phyloP scores from a whole-genome alignment of 139 green algal species.

The Tetraselmis striata region DNA sequence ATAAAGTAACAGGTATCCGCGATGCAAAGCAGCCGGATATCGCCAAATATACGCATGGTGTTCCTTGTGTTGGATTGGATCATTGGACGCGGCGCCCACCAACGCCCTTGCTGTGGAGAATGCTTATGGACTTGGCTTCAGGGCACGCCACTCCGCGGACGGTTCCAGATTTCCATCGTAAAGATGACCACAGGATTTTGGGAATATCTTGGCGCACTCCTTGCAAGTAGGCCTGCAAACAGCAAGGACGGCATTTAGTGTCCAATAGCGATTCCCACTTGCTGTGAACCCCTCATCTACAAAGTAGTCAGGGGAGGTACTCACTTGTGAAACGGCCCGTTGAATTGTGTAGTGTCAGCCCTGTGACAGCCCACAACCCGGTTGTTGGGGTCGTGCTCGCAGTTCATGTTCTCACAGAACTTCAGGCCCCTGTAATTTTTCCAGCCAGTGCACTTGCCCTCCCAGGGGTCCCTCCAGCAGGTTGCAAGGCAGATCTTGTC shows the following conservation, averaged over 20 bases:
- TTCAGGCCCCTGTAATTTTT: not conserved
- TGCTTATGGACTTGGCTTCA: too few relatives aligned
- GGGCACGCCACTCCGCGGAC: too few relatives aligned
- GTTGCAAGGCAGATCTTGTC: not conserved
- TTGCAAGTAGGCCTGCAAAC: not conserved
- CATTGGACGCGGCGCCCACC: too few relatives aligned
- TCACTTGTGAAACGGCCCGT: not conserved
- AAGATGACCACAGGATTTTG: not conserved
- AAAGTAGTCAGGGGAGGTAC: too few relatives aligned
- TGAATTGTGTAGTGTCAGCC: not conserved
- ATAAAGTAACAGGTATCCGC: too few relatives aligned
- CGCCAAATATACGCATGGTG: too few relatives aligned
- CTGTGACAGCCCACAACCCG: not conserved
- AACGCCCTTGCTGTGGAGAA: too few relatives aligned
- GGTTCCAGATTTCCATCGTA: too few relatives aligned
- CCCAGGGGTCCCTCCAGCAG: not conserved
- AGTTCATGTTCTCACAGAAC: not conserved
- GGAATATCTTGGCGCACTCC: not conserved
- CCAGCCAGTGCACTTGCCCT: not conserved
- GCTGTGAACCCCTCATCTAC: too few relatives aligned
- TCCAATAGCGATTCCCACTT: too few relatives aligned
- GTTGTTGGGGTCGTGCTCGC: not conserved
- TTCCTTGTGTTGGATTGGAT: too few relatives aligned
- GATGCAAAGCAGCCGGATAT: too few relatives aligned
- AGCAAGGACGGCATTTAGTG: not conserved